Evolutionary conservation across 306 rosid genomes (phyloP).

Genomic region (Castanea sativa): DNA sequence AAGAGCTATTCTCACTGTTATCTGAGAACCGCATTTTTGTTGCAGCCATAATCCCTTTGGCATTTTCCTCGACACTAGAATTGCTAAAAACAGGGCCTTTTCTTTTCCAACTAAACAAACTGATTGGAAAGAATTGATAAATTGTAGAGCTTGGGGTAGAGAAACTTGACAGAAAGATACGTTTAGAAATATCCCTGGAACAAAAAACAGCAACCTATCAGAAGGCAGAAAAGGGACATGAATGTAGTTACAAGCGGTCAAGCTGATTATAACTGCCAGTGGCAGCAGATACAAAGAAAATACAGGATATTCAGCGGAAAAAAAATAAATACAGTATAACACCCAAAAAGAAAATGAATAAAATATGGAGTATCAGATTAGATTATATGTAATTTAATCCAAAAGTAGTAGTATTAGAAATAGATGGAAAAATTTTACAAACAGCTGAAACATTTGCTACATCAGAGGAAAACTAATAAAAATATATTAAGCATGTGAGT

Average conservation of each 20-base stretch:
- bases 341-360: no score
- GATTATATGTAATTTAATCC: no score
- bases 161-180: constrained; percentile 56
- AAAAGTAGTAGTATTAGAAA: no score
- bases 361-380: no score
- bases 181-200: constrained; percentile 72
- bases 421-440: no score
- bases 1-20: constrained; percentile 26
- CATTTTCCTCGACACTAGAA: constrained; percentile 37
- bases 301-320: no score
- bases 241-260: no score
- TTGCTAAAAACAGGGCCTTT: constrained; percentile 32
- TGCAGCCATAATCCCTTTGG: constrained; percentile 49
- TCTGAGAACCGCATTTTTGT: constrained; percentile 42
- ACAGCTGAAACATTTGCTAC: background rate
- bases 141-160: constrained; percentile 49
- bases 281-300: no score
- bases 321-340: no score
- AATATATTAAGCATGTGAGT: background rate
- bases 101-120: constrained; percentile 52
- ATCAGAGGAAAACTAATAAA: background rate
- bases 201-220: constrained; percentile 26
- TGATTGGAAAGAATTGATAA: constrained; percentile 59
- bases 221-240: constrained; percentile 10
- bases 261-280: no score